Conservation (phyloP, 768 basidiomycete genomes). For the Pulveroboletus sp. region DNA sequence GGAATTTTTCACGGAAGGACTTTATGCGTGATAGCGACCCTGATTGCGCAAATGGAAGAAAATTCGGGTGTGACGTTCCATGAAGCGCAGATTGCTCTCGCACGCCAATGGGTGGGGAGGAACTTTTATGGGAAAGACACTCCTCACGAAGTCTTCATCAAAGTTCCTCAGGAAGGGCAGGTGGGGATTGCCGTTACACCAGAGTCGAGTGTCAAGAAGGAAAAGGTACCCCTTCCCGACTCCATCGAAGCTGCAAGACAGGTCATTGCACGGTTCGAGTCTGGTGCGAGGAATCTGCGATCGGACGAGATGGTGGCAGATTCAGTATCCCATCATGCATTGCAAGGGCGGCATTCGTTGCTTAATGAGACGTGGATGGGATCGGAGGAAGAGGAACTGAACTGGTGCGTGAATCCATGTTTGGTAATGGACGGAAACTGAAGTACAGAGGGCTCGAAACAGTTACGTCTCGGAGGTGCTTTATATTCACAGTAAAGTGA, state of each 20-base stretch:
- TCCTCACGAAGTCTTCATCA: constrained; percentile 55
- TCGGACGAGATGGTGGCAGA: constrained; percentile 64
- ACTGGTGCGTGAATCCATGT: constrained; percentile 50
- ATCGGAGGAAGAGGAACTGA: constrained; percentile 73
- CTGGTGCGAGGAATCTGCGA: constrained; percentile 50
- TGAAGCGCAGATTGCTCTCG: constrained; percentile 82
- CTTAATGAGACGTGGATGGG: constrained; percentile 84
- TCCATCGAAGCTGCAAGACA: constrained; percentile 62
- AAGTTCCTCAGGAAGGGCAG: constrained; percentile 45
- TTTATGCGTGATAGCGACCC: constrained; percentile 26
- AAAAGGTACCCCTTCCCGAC: constrained; percentile 63
- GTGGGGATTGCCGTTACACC: constrained; percentile 49
- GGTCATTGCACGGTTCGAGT: constrained; percentile 69
- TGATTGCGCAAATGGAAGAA: constrained; percentile 68
- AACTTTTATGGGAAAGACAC: constrained; percentile 31
- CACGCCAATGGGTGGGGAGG: constrained; percentile 66
- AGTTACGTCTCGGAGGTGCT: constrained; percentile 78
- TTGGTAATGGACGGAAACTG: not conserved
- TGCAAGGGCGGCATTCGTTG: constrained; percentile 58
- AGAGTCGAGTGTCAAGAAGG: constrained; percentile 49
- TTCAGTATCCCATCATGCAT: constrained; percentile 75
- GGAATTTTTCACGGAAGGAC: constrained; percentile 21
- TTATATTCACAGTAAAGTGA: constrained; percentile 85
- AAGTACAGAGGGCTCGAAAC: constrained; percentile 1
- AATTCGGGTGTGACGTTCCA: constrained; percentile 75